A percentile compares a stretch with the other conserved stretches of the same genome.
phyloP scores from a whole-genome alignment of 139 green algal genomes.

The Edaphochlamys debaryana region DNA sequence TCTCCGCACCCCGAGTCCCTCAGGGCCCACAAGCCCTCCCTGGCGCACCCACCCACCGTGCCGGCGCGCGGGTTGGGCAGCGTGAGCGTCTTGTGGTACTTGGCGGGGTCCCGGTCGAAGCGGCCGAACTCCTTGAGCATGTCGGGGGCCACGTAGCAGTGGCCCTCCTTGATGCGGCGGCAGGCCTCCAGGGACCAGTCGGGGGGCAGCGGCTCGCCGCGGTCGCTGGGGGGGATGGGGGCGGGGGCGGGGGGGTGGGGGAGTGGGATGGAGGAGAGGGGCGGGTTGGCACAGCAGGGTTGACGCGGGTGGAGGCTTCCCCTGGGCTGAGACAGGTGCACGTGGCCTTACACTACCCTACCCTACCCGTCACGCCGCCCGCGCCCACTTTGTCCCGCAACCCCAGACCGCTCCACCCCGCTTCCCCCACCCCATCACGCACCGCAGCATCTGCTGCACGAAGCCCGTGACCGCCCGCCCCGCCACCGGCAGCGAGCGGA shows the following conservation, averaged over 20 bases:
- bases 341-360: too few relatives aligned
- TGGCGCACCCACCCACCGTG: not conserved
- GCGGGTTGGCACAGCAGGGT: too few relatives aligned
- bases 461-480: slow-evolving; percentile 68
- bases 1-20: too few relatives aligned
- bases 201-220: slow-evolving; percentile 68
- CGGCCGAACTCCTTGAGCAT: slow-evolving; percentile 71
- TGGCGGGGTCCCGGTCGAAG: slow-evolving; percentile 66
- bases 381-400: too few relatives aligned
- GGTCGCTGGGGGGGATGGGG: not conserved
- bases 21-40: not conserved
- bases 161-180: slow-evolving; percentile 74
- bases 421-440: too few relatives aligned
- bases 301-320: too few relatives aligned
- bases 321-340: too few relatives aligned
- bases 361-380: too few relatives aligned
- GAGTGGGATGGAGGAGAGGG: too few relatives aligned
- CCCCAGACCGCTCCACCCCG: too few relatives aligned
- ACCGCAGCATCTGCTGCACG: slow-evolving; percentile 67
- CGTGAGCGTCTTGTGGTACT: slow-evolving; percentile 56
- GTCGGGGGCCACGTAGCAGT: slow-evolving; percentile 79
- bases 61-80: slow-evolving; percentile 15
- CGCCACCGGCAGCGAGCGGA: slow-evolving; percentile 77
- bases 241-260: too few relatives aligned
- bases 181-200: slow-evolving; percentile 75